Conservation (phyloP, 1,139 yeast genomes). For the Meyerozyma carpophila region DNA sequence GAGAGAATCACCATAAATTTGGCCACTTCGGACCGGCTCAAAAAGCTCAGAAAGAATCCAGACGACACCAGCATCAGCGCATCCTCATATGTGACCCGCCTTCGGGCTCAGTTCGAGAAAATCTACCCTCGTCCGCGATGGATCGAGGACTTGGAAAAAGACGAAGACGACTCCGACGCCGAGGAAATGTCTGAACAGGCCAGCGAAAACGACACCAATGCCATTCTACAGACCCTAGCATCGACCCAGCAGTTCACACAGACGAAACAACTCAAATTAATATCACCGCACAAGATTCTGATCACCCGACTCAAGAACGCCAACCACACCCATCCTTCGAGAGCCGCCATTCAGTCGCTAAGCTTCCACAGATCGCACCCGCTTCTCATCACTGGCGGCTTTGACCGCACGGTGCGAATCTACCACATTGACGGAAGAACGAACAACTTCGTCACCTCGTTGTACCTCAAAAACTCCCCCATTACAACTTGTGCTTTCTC, state of each 20-base stretch:
- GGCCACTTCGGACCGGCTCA: conserved; percentile 51
- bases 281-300: conserved; percentile 69
- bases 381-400: conserved; percentile 82
- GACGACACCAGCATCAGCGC: conserved; percentile 61
- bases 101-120: conserved; percentile 80
- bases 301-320: conserved; percentile 84
- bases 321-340: conserved; percentile 61
- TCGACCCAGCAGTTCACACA: conserved; percentile 53
- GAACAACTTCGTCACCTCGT: conserved; percentile 76
- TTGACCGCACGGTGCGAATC: conserved; percentile 79
- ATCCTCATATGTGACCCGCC: conserved; percentile 59
- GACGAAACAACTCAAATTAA: conserved; percentile 46
- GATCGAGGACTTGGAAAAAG: conserved; percentile 47
- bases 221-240: conserved; percentile 56
- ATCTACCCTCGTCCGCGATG: conserved; percentile 87
- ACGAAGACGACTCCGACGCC: conserved; percentile 27
- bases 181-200: conserved; percentile 28
- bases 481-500: conserved; percentile 68
- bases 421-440: conserved; percentile 89
- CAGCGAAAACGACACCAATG: conserved; percentile 44
- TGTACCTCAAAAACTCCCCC: conserved; percentile 76
- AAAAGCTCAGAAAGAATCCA: conserved; percentile 65
- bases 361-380: conserved; percentile 87
- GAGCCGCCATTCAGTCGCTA: conserved; percentile 76
- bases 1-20: conserved; percentile 65